Base-by-base conservation (phyloP, 2,329 filamentous ascomycete genomes). In the Cercospora canescens region DNA sequence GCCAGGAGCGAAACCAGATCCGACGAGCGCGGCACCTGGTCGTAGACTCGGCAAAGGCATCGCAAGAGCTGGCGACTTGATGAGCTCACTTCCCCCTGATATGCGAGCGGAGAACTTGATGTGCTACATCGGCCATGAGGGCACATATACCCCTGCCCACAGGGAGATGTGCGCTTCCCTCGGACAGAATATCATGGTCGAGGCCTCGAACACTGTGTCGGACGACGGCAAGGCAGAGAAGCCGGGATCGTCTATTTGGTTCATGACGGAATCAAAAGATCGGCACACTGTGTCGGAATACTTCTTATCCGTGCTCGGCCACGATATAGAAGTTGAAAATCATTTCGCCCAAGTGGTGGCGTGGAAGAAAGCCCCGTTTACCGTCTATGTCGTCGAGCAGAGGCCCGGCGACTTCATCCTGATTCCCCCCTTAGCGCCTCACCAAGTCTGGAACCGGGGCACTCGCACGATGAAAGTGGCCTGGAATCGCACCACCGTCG, bases 101-200 rank as follows among this genome's bases (percentile, higher is more conserved):
- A 97, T 97, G 92, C 90, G 93, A 57, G 95, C 95, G 0, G 89
- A 97, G 76, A 99, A 99, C 69, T 84, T 99, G 72, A 97, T 97
- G 95, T 98, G 94, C 77, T 99, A 99, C 74, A 90, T 98, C 73
- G 95, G 95, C 0, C 94, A 98, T 74, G 95, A 99, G 81, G 95
- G 95, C 6, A 99, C 95, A 1, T 98, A 94, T 75, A 99, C 95
- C 0, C 94, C 95, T 9, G 89, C 94, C 0, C 95, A 99, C 80
- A 88, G 93, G 71, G 95, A 99, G 78, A 99, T 99, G 95, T 99
- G 95, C 78, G 95, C 93, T 12, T 96, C 91, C 37, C 81, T 98
- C 12, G 94, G 95, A 0, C 95, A 99, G 71, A 99, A 99, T 75
- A 94, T 99, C 72, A 98, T 99, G 95, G 93, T 99, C 1, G 93